A percentile compares a stretch with the other conserved stretches of the same genome.
Evolutionary conservation across 345 rosid species (phyloP).

Genomic region (Mercurialis annua): DNA sequence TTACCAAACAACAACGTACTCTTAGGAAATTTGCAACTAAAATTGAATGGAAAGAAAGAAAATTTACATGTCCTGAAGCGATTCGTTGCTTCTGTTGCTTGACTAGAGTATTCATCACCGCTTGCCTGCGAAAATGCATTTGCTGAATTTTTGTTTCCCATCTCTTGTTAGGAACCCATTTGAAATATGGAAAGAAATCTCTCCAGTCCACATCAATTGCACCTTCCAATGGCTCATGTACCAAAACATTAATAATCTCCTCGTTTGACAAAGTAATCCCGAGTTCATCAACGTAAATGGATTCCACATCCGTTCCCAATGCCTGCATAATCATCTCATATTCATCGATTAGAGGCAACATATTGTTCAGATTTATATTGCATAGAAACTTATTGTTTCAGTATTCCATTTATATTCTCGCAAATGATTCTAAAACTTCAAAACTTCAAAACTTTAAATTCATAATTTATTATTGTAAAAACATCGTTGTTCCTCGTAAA

Average conservation of each 20-base stretch:
- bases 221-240: slow-evolving; percentile 71
- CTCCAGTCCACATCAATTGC: slow-evolving; percentile 91
- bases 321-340: slow-evolving; percentile 38
- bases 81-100: slow-evolving; percentile 42
- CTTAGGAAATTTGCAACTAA: not conserved
- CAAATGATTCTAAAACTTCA: no score
- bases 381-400: not conserved
- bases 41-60: not conserved
- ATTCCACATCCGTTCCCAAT: slow-evolving; percentile 57
- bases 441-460: no score
- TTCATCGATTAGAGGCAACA: not conserved
- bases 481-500: no score
- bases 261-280: slow-evolving; percentile 52
- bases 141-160: slow-evolving; percentile 48
- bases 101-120: slow-evolving; percentile 63
- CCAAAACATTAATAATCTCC: slow-evolving; percentile 52
- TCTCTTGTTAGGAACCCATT: slow-evolving; percentile 70
- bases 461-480: no score
- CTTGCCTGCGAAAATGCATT: slow-evolving; percentile 48
- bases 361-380: not conserved
- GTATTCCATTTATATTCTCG: no score
- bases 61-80: slow-evolving; percentile 53
- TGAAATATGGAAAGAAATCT: slow-evolving; percentile 85
- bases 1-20: not conserved
- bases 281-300: slow-evolving; percentile 65